Percentiles rank a stretch among this genome's conserved stretches.
Conservation (phyloP, 768 basidiomycete species). For the Porphyrellus cyaneotinctus region DNA sequence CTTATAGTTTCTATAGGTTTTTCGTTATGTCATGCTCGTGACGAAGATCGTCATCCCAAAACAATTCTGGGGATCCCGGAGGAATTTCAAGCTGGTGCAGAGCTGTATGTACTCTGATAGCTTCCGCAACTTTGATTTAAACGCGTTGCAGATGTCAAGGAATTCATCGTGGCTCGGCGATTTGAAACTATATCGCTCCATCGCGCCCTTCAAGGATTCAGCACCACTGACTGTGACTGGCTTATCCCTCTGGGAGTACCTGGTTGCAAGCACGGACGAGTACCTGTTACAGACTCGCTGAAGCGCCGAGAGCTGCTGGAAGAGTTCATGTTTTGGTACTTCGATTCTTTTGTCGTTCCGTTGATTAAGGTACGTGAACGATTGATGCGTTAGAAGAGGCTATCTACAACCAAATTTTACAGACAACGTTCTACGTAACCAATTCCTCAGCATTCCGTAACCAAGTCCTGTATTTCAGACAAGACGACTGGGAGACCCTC, state of each 20-base stretch:
- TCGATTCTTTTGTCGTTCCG: constrained; percentile 78
- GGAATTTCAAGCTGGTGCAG: constrained; percentile 59
- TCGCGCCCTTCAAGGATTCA: constrained; percentile 69
- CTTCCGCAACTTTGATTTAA: not conserved
- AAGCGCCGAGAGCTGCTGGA: constrained; percentile 80
- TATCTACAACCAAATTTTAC: not conserved
- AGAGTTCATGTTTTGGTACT: constrained; percentile 94
- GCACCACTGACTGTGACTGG: constrained; percentile 77
- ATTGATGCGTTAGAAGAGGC: not conserved
- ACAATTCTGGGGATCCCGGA: constrained; percentile 70
- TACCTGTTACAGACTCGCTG: constrained; percentile 59
- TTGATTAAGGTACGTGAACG: constrained; percentile 61
- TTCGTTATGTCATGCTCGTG: constrained; percentile 56
- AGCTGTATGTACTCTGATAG: constrained; percentile 40
- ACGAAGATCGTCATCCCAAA: constrained; percentile 71
- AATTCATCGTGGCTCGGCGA: constrained; percentile 72
- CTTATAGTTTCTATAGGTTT: constrained; percentile 48
- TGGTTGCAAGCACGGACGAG: constrained; percentile 42
- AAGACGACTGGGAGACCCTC: constrained; percentile 88
- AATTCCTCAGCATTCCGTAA: constrained; percentile 85
- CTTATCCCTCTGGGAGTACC: constrained; percentile 44
- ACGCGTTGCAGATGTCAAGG: constrained; percentile 53
- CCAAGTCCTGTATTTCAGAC: constrained; percentile 84
- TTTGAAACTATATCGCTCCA: constrained; percentile 81
- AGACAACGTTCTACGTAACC: constrained; percentile 95